Base-by-base conservation (phyloP, 306 rosid species). In the Carpinus viminea region DNA sequence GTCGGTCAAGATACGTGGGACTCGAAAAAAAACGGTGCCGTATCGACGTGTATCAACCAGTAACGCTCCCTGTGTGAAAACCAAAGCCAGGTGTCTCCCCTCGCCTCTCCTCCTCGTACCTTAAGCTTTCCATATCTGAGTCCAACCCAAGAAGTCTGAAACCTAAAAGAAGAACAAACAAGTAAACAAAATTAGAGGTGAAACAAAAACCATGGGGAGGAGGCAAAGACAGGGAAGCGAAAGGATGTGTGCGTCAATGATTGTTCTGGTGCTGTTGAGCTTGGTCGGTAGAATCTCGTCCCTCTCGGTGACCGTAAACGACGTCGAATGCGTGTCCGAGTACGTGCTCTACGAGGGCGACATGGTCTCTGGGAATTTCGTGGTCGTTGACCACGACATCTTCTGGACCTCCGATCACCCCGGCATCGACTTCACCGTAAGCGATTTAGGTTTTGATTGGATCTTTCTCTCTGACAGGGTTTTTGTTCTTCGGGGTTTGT, bases 381-480 rank as follows among this genome's bases (percentile, higher is more conserved):
- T 96, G 7, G 99, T 96, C 16, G 98, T 93, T 65, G 97, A 96
- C 74, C 98, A 93, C 73, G 99, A 91, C 20, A 96, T 96, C 77
- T 96, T 93, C 91, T 96, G 99, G 99, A 51, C 83, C 78, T 74
- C 91, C 54, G 99, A 96, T 91, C 99, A 96, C 81, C 98, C 99
- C 7, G 99, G 99, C 75, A 86, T 96, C 56, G 98, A 93, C 82
- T 85, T 96, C 74, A 83, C 89, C 73, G 99, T 96, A 45, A 83
- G 84, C 73, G 24, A 0, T 54, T 50, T n/a, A 8, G 12, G 21
- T 16, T 47, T 15, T 48, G 6, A 6, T 75, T 9, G 12, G 68
- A 18, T 56, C 2, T 57, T 64, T 71, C 28, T 61, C 10, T 34
- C 41, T 64, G 43, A 68, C 70, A 10, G 61, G 68, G 45, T 41